Evolutionary conservation across 805 yeast species (phyloP).

Genomic region (Metschnikowia continentalis): DNA sequence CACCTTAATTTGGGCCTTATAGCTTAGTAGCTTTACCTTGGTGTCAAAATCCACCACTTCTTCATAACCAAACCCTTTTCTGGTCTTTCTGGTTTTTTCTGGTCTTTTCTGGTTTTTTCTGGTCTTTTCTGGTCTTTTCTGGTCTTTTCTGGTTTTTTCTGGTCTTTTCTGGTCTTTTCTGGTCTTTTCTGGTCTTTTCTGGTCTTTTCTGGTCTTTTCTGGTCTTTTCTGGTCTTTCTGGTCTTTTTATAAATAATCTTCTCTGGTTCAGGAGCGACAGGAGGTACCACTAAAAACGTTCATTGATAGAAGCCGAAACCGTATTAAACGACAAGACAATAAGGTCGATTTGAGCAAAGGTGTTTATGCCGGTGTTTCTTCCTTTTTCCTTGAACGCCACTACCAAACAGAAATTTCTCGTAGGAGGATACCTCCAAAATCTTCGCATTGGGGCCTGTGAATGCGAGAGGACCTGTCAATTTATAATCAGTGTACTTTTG

Average conservation of each 20-base stretch:
- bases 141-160: no score
- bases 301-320: neutral
- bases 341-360: constrained; percentile 13
- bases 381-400: neutral
- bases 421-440: constrained; percentile 2
- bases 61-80: constrained; percentile 16
- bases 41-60: constrained; percentile 7
- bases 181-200: constrained; percentile 1
- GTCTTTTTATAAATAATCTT: constrained; percentile 6
- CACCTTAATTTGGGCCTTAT: neutral
- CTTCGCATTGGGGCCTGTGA: constrained; percentile 4
- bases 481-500: neutral
- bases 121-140: neutral
- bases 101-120: no score
- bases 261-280: neutral
- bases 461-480: constrained; percentile 10
- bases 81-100: no score
- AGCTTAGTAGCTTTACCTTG: neutral
- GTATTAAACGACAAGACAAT: constrained; percentile 5
- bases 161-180: neutral
- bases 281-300: constrained; percentile 7
- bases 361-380: constrained; percentile 4
- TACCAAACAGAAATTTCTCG: constrained; percentile 5
- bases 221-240: neutral
- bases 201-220: constrained; percentile 2